Base-by-base conservation (phyloP, 192 early-diverging fungal genomes). In the Phlyctochytrium planicorne region DNA sequence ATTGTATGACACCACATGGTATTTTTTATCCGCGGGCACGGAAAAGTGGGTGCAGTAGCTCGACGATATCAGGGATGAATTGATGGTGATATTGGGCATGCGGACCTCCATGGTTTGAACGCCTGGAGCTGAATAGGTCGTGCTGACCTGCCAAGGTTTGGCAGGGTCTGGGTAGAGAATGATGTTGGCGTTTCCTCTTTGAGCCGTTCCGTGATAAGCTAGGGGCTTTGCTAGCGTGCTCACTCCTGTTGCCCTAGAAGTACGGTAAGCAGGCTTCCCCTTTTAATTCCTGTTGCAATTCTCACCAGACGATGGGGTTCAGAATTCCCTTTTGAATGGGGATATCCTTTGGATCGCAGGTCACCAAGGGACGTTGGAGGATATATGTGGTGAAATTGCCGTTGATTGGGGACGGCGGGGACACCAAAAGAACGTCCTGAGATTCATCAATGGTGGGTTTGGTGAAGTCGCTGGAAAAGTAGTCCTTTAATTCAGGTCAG, bases 231-330 rank as follows among this genome's bases (percentile, higher is more conserved):
- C n/a, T n/a, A n/a, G n/a, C n/a, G n/a, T n/a, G n/a, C n/a, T n/a
- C n/a, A n/a, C n/a, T n/a, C n/a, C n/a, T n/a, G n/a, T n/a, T n/a
- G n/a, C n/a, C n/a, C n/a, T n/a, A n/a, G n/a, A n/a, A n/a, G n/a
- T n/a, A n/a, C n/a, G n/a, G n/a, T n/a, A n/a, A n/a, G n/a, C n/a
- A n/a, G n/a, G n/a, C n/a, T n/a, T n/a, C n/a, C n/a, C n/a, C n/a
- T n/a, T n/a, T n/a, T n/a, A n/a, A n/a, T n/a, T n/a, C n/a, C n/a
- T n/a, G n/a, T n/a, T n/a, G n/a, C n/a, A n/a, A n/a, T n/a, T n/a
- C 40, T 47, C 40, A 47, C 68, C 68, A 70, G 34, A 70, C 36
- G n/a, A 70, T 31, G 47, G 56, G 36, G 20, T 52, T 23, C 14
- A 12, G 23, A 4, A 30, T 16, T 17, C 52, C 68, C 10, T 23